Evolutionary conservation across 331 rosid species (phyloP).

Genomic region (Arachis monticola): DNA sequence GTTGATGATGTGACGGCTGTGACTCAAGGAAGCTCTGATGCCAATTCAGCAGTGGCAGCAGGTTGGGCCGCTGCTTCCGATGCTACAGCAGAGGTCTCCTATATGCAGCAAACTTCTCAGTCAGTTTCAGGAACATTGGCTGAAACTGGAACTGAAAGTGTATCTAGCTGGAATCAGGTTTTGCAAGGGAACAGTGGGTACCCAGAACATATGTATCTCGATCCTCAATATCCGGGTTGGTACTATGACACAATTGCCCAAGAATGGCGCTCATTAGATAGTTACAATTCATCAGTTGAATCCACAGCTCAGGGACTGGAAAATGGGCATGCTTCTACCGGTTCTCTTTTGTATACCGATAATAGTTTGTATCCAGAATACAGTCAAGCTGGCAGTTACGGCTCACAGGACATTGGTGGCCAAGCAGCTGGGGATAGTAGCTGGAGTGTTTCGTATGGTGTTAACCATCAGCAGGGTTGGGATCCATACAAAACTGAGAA

Average conservation of each 20-base stretch:
- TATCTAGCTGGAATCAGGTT: slow-evolving; percentile 57
- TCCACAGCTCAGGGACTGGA: slow-evolving; percentile 47
- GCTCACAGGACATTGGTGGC: slow-evolving; percentile 43
- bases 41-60: slow-evolving; percentile 35
- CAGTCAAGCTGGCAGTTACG: slow-evolving; percentile 48
- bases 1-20: slow-evolving; percentile 48
- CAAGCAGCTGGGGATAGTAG: slow-evolving; percentile 56
- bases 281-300: slow-evolving; percentile 58
- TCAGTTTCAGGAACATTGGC: slow-evolving; percentile 60
- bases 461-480: slow-evolving; percentile 53
- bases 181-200: slow-evolving; percentile 69
- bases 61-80: slow-evolving; percentile 54
- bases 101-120: slow-evolving; percentile 66
- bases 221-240: slow-evolving; percentile 90
- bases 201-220: slow-evolving; percentile 79
- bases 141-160: slow-evolving; percentile 57
- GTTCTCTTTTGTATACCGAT: slow-evolving; percentile 38
- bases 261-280: slow-evolving; percentile 77
- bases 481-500: slow-evolving; percentile 51
- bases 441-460: slow-evolving; percentile 50
- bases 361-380: slow-evolving; percentile 47
- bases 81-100: slow-evolving; percentile 51
- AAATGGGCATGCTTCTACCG: slow-evolving; percentile 54
- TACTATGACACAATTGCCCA: slow-evolving; percentile 76
- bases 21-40: slow-evolving; percentile 45